Conservation (phyloP, 2,329 filamentous ascomycete species). For the Talaromyces amestolkiae region DNA sequence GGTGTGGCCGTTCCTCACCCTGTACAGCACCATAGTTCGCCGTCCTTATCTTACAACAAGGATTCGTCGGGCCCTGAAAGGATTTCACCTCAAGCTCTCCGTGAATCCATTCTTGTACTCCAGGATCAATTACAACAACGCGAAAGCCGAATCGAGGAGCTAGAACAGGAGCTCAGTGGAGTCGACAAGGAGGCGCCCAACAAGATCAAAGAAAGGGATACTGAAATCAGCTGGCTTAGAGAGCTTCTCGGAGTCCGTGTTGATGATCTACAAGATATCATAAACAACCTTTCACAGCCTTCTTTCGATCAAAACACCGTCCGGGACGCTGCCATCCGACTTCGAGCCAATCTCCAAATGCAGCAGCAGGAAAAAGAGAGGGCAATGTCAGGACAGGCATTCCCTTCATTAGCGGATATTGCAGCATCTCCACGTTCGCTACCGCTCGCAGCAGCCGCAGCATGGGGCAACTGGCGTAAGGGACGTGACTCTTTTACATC, state of each 20-base stretch:
- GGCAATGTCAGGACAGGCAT: conserved; percentile 63
- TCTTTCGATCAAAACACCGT: conserved; percentile 74
- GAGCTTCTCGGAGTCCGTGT: conserved; percentile 88
- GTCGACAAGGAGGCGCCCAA: conserved; percentile 72
- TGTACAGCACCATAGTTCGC: conserved; percentile 44
- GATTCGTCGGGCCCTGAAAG: conserved; percentile 66
- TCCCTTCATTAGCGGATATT: conserved; percentile 74
- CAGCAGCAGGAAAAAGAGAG: conserved; percentile 93
- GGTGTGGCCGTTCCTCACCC: conserved; percentile 40
- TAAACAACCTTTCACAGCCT: conserved; percentile 71
- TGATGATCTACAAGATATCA: conserved; percentile 89
- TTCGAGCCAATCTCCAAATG: conserved; percentile 95
- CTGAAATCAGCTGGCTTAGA: conserved; percentile 91
- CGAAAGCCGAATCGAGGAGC: conserved; percentile 81
- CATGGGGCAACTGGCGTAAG: conserved; percentile 93
- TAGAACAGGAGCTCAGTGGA: conserved; percentile 68
- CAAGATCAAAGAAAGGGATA: conserved; percentile 87
- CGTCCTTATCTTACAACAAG: conserved; percentile 47
- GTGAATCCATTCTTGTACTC: conserved; percentile 92
- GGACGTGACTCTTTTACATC: conserved; percentile 52
- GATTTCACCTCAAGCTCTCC: conserved; percentile 89
- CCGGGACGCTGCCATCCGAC: conserved; percentile 85
- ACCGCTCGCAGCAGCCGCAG: conserved; percentile 85
- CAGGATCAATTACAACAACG: conserved; percentile 96
- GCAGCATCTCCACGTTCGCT: conserved; percentile 74